Conservation (phyloP, 2,329 filamentous ascomycete species). For the Elsinoe batatas region DNA sequence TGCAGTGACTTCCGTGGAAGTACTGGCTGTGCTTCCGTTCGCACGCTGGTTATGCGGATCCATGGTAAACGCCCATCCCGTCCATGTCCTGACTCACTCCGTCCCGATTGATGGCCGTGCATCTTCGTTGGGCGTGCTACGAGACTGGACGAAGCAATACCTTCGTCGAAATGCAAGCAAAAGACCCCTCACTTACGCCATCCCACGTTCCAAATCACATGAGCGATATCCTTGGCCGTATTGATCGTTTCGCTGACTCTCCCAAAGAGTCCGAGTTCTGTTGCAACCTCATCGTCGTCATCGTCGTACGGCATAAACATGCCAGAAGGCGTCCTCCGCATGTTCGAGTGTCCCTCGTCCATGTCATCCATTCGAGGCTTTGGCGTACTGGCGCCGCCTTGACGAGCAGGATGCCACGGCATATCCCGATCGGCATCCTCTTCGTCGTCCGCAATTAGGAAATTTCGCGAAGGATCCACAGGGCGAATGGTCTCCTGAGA, state of each 20-base stretch:
- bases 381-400: slow-evolving; percentile 35
- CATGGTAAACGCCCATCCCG: not conserved
- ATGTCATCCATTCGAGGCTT: slow-evolving; percentile 40
- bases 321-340: slow-evolving; percentile 71
- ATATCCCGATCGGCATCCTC: slow-evolving; percentile 42
- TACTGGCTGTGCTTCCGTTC: not conserved
- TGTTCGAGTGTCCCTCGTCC: slow-evolving; percentile 32
- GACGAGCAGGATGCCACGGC: slow-evolving; percentile 35
- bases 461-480: slow-evolving; percentile 54
- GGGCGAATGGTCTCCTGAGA: slow-evolving; percentile 76
- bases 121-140: slow-evolving; percentile 2
- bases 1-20: slow-evolving; percentile 8
- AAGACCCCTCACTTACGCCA: slow-evolving; percentile 42
- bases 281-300: slow-evolving; percentile 50
- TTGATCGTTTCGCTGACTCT: slow-evolving; percentile 70
- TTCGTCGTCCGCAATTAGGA: slow-evolving; percentile 40
- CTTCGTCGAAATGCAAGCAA: not conserved
- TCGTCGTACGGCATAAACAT: slow-evolving; percentile 89
- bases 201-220: slow-evolving; percentile 58
- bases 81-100: not conserved
- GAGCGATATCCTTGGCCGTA: slow-evolving; percentile 53
- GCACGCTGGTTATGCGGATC: slow-evolving; percentile 2
- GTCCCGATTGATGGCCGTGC: not conserved
- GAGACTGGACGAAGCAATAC: slow-evolving; percentile 1
- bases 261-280: slow-evolving; percentile 56